These are phyloP conservation scores for Ceratobasidium sp. DNA, from an alignment of 1,284 basidiomycete species.

Conservation along the genomic window DNA sequence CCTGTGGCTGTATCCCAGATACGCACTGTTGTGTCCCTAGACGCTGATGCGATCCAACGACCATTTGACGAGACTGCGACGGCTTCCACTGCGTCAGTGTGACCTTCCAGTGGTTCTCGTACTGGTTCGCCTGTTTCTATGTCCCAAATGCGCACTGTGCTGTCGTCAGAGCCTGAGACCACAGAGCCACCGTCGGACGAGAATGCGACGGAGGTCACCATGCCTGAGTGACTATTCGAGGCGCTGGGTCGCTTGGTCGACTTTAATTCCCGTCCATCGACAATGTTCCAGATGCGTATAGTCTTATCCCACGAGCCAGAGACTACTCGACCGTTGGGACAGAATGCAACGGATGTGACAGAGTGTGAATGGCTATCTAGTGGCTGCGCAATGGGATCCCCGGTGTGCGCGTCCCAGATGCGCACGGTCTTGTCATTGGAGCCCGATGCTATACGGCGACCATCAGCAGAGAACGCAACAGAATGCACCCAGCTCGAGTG, in stretches of 20 bases:
- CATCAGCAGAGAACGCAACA: conserved; percentile 23
- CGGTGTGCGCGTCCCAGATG: background rate
- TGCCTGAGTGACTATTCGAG: too few relatives aligned
- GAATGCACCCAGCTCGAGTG: background rate
- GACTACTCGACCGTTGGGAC: too few relatives aligned
- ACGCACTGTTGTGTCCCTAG: background rate
- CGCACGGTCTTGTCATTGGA: background rate
- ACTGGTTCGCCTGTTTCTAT: background rate
- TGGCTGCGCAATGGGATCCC: too few relatives aligned
- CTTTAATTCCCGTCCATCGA: too few relatives aligned
- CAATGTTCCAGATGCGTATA: too few relatives aligned
- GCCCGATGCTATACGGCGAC: background rate
- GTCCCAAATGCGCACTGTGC: background rate
- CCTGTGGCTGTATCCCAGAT: background rate
- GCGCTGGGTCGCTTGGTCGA: too few relatives aligned
- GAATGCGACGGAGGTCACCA: too few relatives aligned
- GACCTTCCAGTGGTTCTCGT: background rate
- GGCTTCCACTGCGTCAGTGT: background rate
- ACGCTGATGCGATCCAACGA: background rate
- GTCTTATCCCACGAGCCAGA: too few relatives aligned
- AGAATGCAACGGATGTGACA: too few relatives aligned
- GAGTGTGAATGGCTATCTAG: too few relatives aligned
- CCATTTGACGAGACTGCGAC: background rate
- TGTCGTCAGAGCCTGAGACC: background rate
- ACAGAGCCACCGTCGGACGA: background rate